A percentile compares a stretch with the other conserved stretches of the same genome.
Evolutionary conservation across 1,284 basidiomycete species (phyloP).

Genomic region (Trichosporon faecale): DNA sequence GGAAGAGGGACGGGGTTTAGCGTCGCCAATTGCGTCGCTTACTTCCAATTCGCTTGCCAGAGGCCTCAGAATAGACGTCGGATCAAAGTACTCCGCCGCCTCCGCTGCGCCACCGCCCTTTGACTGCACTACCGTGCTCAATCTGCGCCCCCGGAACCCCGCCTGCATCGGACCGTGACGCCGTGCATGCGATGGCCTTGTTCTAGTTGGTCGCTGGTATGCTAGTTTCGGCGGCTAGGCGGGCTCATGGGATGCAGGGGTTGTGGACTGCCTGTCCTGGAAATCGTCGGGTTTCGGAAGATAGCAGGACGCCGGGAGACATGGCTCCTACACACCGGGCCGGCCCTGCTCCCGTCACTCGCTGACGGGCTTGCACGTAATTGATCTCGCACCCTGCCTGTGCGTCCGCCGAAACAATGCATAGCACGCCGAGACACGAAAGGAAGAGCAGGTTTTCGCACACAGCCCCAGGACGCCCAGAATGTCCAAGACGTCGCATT

Average conservation of each 20-base stretch:
- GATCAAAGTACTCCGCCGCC: constrained; percentile 4
- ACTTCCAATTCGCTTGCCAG: background rate
- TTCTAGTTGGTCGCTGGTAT: background rate
- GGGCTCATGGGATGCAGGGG: background rate
- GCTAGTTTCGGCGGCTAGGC: background rate
- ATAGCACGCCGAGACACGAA: background rate
- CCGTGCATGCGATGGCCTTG: background rate
- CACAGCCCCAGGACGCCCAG: background rate
- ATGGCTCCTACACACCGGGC: background rate
- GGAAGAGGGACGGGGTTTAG: background rate
- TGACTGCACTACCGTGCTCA: background rate
- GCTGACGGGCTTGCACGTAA: background rate
- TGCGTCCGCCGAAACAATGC: background rate
- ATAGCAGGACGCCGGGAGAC: background rate
- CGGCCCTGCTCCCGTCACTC: background rate
- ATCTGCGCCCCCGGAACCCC: background rate
- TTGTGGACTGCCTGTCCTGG: background rate
- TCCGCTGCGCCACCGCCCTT: too few relatives aligned
- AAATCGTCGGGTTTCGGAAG: background rate
- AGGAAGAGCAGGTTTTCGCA: background rate
- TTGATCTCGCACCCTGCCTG: background rate
- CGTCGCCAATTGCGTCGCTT: background rate
- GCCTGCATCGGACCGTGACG: background rate
- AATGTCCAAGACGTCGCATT: background rate
- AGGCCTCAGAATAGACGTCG: background rate